These are phyloP conservation scores for Glycine latifolia DNA, from an alignment of 306 rosid genomes.

Conservation along the genomic window DNA sequence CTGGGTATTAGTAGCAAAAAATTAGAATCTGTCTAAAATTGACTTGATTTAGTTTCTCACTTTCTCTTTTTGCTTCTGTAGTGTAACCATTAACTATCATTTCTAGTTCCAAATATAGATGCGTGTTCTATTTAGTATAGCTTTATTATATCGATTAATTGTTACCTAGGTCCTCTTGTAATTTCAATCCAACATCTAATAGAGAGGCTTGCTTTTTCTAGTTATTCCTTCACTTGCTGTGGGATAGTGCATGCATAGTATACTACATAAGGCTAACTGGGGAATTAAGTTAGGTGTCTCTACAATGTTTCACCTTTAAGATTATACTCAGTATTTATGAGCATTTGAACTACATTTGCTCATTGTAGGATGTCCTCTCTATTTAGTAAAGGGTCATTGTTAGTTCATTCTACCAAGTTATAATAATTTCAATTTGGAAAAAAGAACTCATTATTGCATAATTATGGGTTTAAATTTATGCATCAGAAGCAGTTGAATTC, in stretches of 20 bases:
- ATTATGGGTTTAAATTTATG: background rate
- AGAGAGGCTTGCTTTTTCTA: background rate
- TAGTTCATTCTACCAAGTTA: background rate
- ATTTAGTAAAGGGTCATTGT: background rate
- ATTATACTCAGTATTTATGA: background rate
- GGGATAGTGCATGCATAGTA: background rate
- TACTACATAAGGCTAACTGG: background rate
- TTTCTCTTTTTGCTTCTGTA: conserved; percentile 5
- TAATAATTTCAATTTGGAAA: background rate
- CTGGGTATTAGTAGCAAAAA: background rate
- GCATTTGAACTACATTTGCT: conserved; percentile 26
- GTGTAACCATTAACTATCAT: background rate
- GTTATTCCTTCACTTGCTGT: conserved; percentile 5
- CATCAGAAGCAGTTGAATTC: background rate
- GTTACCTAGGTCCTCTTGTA: background rate
- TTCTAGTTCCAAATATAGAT: background rate
- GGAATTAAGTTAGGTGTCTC: background rate
- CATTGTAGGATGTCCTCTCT: conserved; percentile 16
- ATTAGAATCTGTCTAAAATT: conserved; percentile 1
- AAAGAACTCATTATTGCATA: background rate
- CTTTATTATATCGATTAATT: conserved; percentile 12
- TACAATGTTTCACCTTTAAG: background rate
- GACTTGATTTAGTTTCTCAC: background rate
- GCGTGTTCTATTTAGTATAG: background rate
- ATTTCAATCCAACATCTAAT: background rate